phyloP scores from a whole-genome alignment of 768 basidiomycete genomes.

The Sarcomyxa edulis region DNA sequence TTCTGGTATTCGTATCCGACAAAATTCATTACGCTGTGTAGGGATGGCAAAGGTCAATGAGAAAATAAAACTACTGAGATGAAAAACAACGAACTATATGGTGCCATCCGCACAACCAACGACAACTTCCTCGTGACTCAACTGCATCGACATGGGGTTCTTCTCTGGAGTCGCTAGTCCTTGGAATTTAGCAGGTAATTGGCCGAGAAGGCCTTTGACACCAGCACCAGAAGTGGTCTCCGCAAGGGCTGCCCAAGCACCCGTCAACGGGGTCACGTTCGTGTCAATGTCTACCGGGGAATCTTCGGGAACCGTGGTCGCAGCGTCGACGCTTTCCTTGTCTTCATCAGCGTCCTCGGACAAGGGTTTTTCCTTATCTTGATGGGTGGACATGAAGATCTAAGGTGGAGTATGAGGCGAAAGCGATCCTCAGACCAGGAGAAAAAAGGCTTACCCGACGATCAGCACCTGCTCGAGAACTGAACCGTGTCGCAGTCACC shows the following conservation, averaged over 20 bases:
- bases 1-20: slow-evolving; percentile 24
- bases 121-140: slow-evolving; percentile 88
- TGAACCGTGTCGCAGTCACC: slow-evolving; percentile 84
- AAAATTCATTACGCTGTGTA: slow-evolving; percentile 24
- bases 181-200: slow-evolving; percentile 61
- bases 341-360: slow-evolving; percentile 15
- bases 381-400: slow-evolving; percentile 84
- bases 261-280: slow-evolving; percentile 60
- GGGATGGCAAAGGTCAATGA: slow-evolving; percentile 1
- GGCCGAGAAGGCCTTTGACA: slow-evolving; percentile 56
- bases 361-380: slow-evolving; percentile 38
- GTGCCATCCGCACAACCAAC: slow-evolving; percentile 90
- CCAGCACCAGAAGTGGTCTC: slow-evolving; percentile 24
- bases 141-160: slow-evolving; percentile 92
- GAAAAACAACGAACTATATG: slow-evolving; percentile 65
- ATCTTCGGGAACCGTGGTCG: slow-evolving; percentile 7
- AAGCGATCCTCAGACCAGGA: slow-evolving; percentile 1
- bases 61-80: slow-evolving; percentile 10
- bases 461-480: slow-evolving; percentile 76
- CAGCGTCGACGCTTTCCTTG: slow-evolving; percentile 14
- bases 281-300: slow-evolving; percentile 57
- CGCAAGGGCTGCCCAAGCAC: slow-evolving; percentile 73
- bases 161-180: slow-evolving; percentile 86
- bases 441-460: slow-evolving; percentile 52
- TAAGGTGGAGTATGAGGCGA: slow-evolving; percentile 18